Evolutionary conservation across 371 early-diverging fungal genomes (phyloP), one percentile per base, ranked within the genome.

Genomic region (Circinella minor): DNA sequence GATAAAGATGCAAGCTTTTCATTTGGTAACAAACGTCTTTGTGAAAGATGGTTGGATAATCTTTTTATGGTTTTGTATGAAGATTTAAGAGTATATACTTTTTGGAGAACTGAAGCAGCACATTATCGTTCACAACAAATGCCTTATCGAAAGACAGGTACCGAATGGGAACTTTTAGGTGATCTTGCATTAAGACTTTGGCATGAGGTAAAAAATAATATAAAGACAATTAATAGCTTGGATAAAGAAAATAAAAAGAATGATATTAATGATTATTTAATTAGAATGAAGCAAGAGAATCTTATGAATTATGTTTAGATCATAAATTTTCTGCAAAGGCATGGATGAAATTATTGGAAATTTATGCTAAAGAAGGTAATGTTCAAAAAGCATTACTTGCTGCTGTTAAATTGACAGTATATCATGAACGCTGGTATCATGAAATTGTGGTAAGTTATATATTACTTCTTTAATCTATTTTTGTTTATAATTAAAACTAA

Each of bases 31-130:
- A 98, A 99, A 85, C 89, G 99, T 18, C 89, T 99, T 51, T 99
- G 99, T 73, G 99, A 99, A 74, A 95, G 97, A 72, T 99, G 99
- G 99, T 86, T 99, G 72, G 99, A 99, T 78, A 96, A 97, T 77
- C 84, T 97, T 51, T 98, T 98, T 68, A 97, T 98, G 97, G 95
- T 98, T 4, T 80, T 99, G 51, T 99, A 96, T 71, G 97, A 95
- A 76, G 98, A 98, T 74, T 83, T 98, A 64, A 92, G 98, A 38
- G 91, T 95, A 20, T 98, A 96, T 78, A 95, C 98, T 1, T 89
- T 90, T 70, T 94, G 93, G 92, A 80, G 91, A 66, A 87, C 93
- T 6, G 92, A 92, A 69, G 84, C 91, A 66, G 76, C 87, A 36
- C 88, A 85, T 63, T 83, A 89, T 49, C 89, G 89, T 17, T 87